Percentiles rank a stretch among this genome's conserved stretches.
phyloP scores from a whole-genome alignment of 139 green algal genomes.

The Chlamydomonas schloesseri region DNA sequence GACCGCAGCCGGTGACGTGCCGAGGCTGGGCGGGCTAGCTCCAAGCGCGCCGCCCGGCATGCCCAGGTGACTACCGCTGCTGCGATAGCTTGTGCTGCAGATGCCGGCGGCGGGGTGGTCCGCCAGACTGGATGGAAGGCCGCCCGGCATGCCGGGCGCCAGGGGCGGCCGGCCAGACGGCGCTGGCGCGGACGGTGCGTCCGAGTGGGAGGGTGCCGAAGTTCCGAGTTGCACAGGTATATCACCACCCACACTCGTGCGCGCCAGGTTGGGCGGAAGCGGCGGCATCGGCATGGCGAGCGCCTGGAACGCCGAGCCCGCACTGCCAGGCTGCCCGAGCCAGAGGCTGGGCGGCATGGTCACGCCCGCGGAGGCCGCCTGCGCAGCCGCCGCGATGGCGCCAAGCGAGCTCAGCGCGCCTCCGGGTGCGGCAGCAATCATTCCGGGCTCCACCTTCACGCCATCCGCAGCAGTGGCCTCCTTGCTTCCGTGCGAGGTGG shows the following conservation, averaged over 20 bases:
- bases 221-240: too few species aligned
- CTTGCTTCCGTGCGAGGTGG: slow-evolving; percentile 19
- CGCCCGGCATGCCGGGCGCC: neutral
- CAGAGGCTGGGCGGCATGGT: neutral
- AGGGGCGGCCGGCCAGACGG: slow-evolving; percentile 18
- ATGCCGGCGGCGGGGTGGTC: slow-evolving; percentile 37
- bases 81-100: slow-evolving; percentile 33
- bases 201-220: neutral
- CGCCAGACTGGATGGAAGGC: neutral
- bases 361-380: neutral
- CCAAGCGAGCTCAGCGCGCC: neutral
- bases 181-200: neutral
- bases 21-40: slow-evolving; percentile 29
- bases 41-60: neutral
- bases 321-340: neutral
- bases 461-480: neutral
- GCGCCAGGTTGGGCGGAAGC: too few species aligned
- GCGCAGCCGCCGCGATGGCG: slow-evolving; percentile 21
- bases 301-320: too few species aligned
- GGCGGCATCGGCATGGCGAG: too few species aligned
- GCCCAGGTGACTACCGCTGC: slow-evolving; percentile 32
- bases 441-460: neutral
- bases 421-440: neutral
- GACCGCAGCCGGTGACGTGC: neutral
- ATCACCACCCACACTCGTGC: too few species aligned